Conservation (phyloP, 78 protist genomes). For the Monosiga brevicollis region DNA sequence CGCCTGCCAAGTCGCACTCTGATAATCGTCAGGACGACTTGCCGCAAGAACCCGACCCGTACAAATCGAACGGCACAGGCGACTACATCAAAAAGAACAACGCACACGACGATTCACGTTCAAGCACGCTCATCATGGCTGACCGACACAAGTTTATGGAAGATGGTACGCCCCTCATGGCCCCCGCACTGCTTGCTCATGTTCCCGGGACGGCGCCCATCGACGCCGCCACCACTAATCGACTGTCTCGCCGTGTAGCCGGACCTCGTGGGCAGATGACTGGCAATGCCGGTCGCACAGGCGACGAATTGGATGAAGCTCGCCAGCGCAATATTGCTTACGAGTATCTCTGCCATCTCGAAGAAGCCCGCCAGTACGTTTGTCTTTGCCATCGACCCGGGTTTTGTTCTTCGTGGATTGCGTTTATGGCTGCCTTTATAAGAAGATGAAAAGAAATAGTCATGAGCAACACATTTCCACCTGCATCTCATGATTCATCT, state of each 20-base stretch:
- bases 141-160: no score
- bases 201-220: no score
- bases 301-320: background rate
- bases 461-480: background rate
- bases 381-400: background rate
- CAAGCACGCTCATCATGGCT: no score
- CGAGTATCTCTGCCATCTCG: conserved; percentile 34
- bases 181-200: no score
- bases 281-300: background rate
- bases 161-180: no score
- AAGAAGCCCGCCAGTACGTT: conserved; percentile 9
- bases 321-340: conserved; percentile 7
- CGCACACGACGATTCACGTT: no score
- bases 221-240: no score
- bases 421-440: background rate
- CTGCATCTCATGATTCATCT: background rate
- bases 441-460: background rate
- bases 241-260: background rate
- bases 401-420: background rate
- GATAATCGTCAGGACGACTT: no score
- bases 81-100: no score
- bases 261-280: background rate
- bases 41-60: no score
- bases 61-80: no score
- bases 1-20: no score